A percentile compares a stretch with the other conserved stretches of the same genome.
These are phyloP conservation scores for Pythium scleroteichum DNA, from an alignment of 352 stramenopile species.

Conservation along the genomic window DNA sequence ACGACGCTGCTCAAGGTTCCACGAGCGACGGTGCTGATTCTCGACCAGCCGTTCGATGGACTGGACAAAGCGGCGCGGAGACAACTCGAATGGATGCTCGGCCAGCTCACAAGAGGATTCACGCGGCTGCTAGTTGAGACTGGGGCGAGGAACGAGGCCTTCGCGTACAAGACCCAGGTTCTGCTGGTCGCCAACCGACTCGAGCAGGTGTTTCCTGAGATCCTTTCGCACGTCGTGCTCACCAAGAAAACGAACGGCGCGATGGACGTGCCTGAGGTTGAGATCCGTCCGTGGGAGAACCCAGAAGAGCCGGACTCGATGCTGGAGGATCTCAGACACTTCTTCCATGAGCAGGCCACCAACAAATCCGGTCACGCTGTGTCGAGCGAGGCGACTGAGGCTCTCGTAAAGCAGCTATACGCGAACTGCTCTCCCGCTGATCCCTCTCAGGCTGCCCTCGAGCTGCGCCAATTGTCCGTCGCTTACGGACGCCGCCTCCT, in stretches of 20 bases:
- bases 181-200: constrained; percentile 86
- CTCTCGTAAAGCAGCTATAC: constrained; percentile 47
- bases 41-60: constrained; percentile 94
- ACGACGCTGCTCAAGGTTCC: constrained; percentile 78
- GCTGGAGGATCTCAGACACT: constrained; percentile 4
- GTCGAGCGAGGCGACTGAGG: neutral
- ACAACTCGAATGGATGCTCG: constrained; percentile 84
- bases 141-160: constrained; percentile 73
- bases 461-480: constrained; percentile 54
- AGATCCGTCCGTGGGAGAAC: constrained; percentile 39
- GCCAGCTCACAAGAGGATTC: constrained; percentile 85
- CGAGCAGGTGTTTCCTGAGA: constrained; percentile 87
- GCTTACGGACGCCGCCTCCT: constrained; percentile 54
- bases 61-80: constrained; percentile 83
- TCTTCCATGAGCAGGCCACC: constrained; percentile 9
- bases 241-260: constrained; percentile 26
- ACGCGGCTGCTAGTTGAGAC: constrained; percentile 90
- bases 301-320: constrained; percentile 17
- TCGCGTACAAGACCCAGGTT: constrained; percentile 86
- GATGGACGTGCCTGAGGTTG: constrained; percentile 8
- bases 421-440: constrained; percentile 7
- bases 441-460: constrained; percentile 26
- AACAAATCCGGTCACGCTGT: neutral
- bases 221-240: constrained; percentile 68
- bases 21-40: constrained; percentile 70